Conservation (phyloP, 148 eudicot genomes). For the Camellia japonica region DNA sequence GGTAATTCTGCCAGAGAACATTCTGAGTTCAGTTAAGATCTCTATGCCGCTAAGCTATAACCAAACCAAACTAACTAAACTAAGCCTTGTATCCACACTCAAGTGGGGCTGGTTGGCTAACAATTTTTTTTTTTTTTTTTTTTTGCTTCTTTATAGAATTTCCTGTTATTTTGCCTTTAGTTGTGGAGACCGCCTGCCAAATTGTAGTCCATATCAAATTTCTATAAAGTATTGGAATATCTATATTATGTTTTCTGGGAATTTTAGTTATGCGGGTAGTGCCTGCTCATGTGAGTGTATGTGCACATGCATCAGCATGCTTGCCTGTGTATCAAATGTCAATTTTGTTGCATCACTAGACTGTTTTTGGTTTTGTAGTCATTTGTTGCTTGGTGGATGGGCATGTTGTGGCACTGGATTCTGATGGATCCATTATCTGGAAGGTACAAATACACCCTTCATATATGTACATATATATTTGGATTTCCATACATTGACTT, state of each 20-base stretch:
- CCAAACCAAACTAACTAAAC: too few species aligned
- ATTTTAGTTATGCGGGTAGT: background rate
- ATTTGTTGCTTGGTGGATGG: constrained; percentile 83
- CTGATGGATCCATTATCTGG: constrained; percentile 60
- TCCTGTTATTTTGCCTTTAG: background rate
- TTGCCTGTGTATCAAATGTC: background rate
- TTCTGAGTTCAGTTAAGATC: background rate
- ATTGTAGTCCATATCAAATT: background rate
- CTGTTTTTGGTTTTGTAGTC: constrained; percentile 33
- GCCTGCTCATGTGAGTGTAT: background rate
- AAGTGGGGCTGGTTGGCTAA: too few species aligned
- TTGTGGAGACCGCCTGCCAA: background rate
- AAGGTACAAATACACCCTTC: constrained; percentile 26
- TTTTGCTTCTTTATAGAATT: background rate
- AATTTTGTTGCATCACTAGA: background rate
- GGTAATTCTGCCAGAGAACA: background rate
- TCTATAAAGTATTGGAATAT: background rate
- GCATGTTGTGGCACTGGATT: constrained; percentile 51
- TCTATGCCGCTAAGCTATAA: background rate
- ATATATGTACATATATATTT: too few species aligned
- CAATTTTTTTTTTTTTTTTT: background rate
- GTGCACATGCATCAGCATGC: background rate
- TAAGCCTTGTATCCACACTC: too few species aligned
- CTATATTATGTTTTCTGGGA: background rate
- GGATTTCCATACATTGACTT: too few species aligned